Conservation (phyloP, 2,329 filamentous ascomycete genomes). For the Periconia sp. region DNA sequence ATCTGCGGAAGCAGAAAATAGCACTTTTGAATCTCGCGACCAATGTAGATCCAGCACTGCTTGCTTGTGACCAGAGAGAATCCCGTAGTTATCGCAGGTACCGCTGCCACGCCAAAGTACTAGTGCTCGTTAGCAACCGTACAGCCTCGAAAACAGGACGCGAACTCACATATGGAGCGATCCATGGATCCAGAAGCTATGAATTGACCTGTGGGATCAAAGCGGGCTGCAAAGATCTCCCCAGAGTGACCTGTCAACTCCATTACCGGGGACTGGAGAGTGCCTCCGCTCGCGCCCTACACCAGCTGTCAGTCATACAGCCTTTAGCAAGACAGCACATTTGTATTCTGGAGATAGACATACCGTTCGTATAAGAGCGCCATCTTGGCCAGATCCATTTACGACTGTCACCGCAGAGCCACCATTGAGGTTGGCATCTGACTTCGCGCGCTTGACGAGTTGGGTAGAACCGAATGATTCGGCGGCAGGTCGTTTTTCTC, state of each 20-base stretch:
- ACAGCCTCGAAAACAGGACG: constrained; percentile 13
- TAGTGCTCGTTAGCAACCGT: constrained; percentile 40
- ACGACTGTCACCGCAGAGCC: constrained; percentile 59
- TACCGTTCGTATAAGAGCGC: constrained; percentile 68
- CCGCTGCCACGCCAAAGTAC: constrained; percentile 94
- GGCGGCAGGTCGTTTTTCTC: constrained; percentile 89
- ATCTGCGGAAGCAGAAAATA: constrained; percentile 93
- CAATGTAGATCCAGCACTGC: constrained; percentile 92
- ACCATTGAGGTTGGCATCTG: constrained; percentile 57
- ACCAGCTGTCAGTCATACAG: constrained; percentile 33
- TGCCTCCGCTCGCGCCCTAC: constrained; percentile 77
- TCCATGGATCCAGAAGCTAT: constrained; percentile 98
- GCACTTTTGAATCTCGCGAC: constrained; percentile 88
- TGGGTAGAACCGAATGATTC: constrained; percentile 78
- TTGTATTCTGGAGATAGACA: constrained; percentile 50
- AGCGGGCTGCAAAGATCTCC: constrained; percentile 88
- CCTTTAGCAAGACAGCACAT: constrained; percentile 29
- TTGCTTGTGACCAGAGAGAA: constrained; percentile 84
- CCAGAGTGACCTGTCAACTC: constrained; percentile 77
- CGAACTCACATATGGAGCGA: constrained; percentile 73
- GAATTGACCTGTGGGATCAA: constrained; percentile 82
- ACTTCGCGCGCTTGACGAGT: constrained; percentile 87
- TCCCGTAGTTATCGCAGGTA: constrained; percentile 90
- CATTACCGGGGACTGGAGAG: constrained; percentile 88
- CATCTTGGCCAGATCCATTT: constrained; percentile 60